Evolutionary conservation across 23 red algal genomes (phyloP).

Genomic region (Agarophyton chilense): DNA sequence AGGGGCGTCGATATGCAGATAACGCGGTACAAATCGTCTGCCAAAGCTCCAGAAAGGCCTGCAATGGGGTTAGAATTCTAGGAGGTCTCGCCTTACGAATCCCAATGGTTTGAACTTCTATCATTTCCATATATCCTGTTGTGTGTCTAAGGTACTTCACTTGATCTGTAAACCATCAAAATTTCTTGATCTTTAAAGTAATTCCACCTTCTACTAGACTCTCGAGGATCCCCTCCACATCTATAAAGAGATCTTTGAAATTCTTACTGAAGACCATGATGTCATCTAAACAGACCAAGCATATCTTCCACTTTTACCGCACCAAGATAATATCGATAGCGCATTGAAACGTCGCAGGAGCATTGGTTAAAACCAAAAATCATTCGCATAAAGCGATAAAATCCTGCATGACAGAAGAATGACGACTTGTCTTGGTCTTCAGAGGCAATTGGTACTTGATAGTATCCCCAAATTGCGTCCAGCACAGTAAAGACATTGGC

Average conservation of each 20-base stretch:
- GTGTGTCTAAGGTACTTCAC: not conserved
- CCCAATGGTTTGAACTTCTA: not conserved
- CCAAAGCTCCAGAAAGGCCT: not conserved
- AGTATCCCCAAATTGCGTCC: slow-evolving; percentile 31
- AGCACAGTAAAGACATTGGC: slow-evolving; percentile 25
- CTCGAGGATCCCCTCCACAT: not conserved
- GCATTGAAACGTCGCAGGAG: slow-evolving; percentile 25
- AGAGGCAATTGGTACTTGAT: not conserved
- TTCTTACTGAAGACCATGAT: not conserved
- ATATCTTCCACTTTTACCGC: not conserved
- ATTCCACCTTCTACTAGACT: not conserved
- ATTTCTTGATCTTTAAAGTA: slow-evolving; percentile 21
- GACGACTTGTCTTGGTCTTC: not conserved
- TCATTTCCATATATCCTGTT: slow-evolving; percentile 9
- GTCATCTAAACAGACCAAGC: not conserved
- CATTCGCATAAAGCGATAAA: not conserved
- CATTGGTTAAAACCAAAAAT: slow-evolving; percentile 21
- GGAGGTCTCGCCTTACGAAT: not conserved
- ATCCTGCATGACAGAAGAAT: not conserved
- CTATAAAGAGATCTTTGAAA: not conserved
- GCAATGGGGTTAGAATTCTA: not conserved
- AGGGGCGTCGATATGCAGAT: not conserved
- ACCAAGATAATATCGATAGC: slow-evolving; percentile 33
- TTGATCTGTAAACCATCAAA: not conserved
- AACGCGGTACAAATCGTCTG: not conserved